These are phyloP conservation scores for Claviceps cyperi DNA, from an alignment of 2,329 filamentous ascomycete species.

Conservation along the genomic window DNA sequence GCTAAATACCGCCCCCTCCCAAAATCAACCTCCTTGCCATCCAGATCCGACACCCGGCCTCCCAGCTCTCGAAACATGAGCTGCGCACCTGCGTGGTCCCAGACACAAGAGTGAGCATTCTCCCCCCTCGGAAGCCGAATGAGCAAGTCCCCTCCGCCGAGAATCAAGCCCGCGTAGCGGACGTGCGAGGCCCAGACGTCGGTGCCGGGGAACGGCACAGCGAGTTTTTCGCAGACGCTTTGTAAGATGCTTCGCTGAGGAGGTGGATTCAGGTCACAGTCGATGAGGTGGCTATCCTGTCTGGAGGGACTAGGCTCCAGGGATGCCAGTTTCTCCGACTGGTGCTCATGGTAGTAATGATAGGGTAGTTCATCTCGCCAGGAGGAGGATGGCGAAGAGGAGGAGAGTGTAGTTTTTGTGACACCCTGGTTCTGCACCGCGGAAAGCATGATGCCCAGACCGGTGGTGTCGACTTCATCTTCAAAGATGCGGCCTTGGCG, in stretches of 20 bases:
- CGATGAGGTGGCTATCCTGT: conserved; percentile 16
- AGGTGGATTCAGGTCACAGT: conserved; percentile 18
- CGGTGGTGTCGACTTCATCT: conserved; percentile 17
- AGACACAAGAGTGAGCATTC: conserved; percentile 17
- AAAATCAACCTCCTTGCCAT: conserved; percentile 22
- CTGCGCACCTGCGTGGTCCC: conserved; percentile 46
- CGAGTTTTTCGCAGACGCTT: conserved; percentile 15
- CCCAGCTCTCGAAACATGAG: conserved; percentile 41
- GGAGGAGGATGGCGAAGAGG: not conserved
- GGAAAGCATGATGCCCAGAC: conserved; percentile 22
- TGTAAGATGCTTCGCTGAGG: conserved; percentile 18
- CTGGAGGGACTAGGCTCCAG: conserved; percentile 2
- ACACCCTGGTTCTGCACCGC: conserved; percentile 19
- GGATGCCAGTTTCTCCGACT: conserved; percentile 7
- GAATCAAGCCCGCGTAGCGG: conserved; percentile 22
- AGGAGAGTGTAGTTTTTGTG: conserved; percentile 13
- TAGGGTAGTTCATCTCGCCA: conserved; percentile 7
- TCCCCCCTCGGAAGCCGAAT: conserved; percentile 16
- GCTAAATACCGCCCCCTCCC: conserved; percentile 19
- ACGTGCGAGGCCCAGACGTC: conserved; percentile 27
- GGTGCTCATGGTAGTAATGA: not conserved
- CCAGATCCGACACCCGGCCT: conserved; percentile 36
- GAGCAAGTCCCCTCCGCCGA: conserved; percentile 22
- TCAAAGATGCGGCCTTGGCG: conserved; percentile 22
- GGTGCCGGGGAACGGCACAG: conserved; percentile 21